Evolutionary conservation across 2,329 filamentous ascomycete species (phyloP).

Genomic region (Leptographium procerum): DNA sequence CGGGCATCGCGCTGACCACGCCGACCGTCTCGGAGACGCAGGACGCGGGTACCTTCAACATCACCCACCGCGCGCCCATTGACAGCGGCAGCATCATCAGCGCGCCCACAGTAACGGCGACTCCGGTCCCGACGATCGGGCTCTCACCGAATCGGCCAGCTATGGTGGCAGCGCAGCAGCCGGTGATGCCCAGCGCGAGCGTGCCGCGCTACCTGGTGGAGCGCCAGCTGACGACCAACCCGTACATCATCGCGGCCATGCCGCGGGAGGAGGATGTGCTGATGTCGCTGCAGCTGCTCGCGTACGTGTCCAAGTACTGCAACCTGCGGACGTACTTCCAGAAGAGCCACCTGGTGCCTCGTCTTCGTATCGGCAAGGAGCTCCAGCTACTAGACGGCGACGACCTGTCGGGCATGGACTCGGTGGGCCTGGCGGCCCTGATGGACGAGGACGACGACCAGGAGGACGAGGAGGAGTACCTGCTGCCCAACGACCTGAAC

Average conservation of each 20-base stretch:
- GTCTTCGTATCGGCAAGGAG: conserved; percentile 80
- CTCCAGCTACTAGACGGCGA: conserved; percentile 69
- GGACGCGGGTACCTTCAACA: conserved; percentile 85
- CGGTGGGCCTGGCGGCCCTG: conserved; percentile 20
- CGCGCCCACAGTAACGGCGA: conserved; percentile 45
- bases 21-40: conserved; percentile 75
- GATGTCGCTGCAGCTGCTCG: conserved; percentile 92
- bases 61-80: conserved; percentile 72
- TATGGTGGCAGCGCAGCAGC: conserved; percentile 60
- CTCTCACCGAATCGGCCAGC: conserved; percentile 64
- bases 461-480: conserved; percentile 73
- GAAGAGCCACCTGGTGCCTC: conserved; percentile 83
- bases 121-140: conserved; percentile 36
- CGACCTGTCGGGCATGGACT: conserved; percentile 22
- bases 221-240: conserved; percentile 54
- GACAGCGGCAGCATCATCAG: conserved; percentile 80
- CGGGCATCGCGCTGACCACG: conserved; percentile 62
- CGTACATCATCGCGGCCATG: conserved; percentile 77
- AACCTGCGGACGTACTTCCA: conserved; percentile 94
- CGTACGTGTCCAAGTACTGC: conserved; percentile 98
- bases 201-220: conserved; percentile 74
- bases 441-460: conserved; percentile 36
- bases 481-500: conserved; percentile 90
- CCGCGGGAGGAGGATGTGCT: conserved; percentile 94
- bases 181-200: conserved; percentile 57